These are phyloP conservation scores for Blastobotrys terrestris DNA, from an alignment of 805 yeast species.

Conservation along the genomic window DNA sequence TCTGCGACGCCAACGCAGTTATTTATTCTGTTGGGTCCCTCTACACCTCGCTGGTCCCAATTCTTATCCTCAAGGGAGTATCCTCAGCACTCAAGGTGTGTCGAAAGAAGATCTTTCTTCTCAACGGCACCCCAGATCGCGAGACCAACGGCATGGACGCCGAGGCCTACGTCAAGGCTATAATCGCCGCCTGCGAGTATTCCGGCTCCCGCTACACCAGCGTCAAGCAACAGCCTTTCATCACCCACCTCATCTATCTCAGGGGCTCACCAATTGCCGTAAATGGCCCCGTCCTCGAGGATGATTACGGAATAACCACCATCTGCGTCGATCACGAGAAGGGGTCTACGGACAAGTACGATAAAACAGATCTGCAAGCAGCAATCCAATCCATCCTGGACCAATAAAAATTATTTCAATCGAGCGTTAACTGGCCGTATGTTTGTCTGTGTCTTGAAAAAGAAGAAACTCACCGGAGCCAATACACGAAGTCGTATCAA, in stretches of 20 bases:
- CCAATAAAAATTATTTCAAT: too few species aligned
- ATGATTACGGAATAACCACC: neutral
- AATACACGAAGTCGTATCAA: too few species aligned
- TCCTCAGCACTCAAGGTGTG: slow-evolving; percentile 48
- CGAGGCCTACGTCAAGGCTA: slow-evolving; percentile 47
- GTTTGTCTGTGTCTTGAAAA: too few species aligned
- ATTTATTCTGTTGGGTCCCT: slow-evolving; percentile 82
- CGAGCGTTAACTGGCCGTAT: too few species aligned
- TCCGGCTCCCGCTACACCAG: slow-evolving; percentile 5
- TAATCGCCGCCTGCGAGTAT: slow-evolving; percentile 44
- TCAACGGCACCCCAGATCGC: slow-evolving; percentile 73
- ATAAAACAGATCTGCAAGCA: neutral
- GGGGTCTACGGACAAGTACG: neutral
- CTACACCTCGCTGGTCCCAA: slow-evolving; percentile 82
- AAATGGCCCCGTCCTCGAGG: neutral
- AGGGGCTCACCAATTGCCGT: neutral
- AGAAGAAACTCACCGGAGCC: too few species aligned
- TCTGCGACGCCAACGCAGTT: slow-evolving; percentile 43
- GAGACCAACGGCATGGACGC: slow-evolving; percentile 72
- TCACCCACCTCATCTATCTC: slow-evolving; percentile 6
- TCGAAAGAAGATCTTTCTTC: slow-evolving; percentile 47
- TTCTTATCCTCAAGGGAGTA: slow-evolving; percentile 64
- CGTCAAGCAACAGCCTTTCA: slow-evolving; percentile 19
- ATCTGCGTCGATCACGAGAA: neutral
- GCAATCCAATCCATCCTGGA: neutral